Base-by-base conservation (phyloP, 1,284 basidiomycete species). In the Ceratobasidium sp. region DNA sequence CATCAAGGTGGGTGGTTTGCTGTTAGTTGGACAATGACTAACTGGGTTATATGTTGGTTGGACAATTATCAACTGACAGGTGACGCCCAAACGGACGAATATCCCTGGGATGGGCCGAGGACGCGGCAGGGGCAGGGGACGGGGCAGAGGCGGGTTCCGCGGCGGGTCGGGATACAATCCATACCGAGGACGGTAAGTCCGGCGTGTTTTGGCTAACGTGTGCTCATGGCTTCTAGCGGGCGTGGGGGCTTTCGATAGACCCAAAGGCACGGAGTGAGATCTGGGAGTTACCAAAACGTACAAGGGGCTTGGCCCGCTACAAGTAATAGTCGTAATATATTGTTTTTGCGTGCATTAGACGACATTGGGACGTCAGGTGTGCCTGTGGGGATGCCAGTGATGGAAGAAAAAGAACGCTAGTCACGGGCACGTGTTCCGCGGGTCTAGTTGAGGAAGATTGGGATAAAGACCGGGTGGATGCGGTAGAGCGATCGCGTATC, bases 41-140 rank as follows among this genome's bases (percentile, higher is more conserved):
- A 31, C 47, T 54, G 13, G 15, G 15, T 35, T 17, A 22, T 22
- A 31, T 22, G 8, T 22, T 53, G n/a, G 25, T 38, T 34, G 25
- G 40, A 32, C 25, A 54, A 25, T 69, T 32, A 49, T 27, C 57
- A 13, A 31, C 47, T 54, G 13, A 0, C 71, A 95, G 93, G 94
- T 97, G 62, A 93, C 91, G 56, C 83, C 92, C 58, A 98, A 98
- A 79, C 86, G 95, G 72, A 98, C 95, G 40, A 98, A 98, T 78
- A 80, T 97, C 64, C 95, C 94, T 29, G 93, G 78, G 75, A 77
- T 49, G 75, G 77, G 86, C 73, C 86, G 94, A 58, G 92, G 93
- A 25, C 82, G 94, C 52, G 91, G 82, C n/a, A 74, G 93, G 38
- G 79, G 82, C 52, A 76, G 82, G 15, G 72, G 74, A n/a, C 82